These are phyloP conservation scores for Amanita brunnescens DNA, from an alignment of 768 basidiomycete species.

Conservation along the genomic window DNA sequence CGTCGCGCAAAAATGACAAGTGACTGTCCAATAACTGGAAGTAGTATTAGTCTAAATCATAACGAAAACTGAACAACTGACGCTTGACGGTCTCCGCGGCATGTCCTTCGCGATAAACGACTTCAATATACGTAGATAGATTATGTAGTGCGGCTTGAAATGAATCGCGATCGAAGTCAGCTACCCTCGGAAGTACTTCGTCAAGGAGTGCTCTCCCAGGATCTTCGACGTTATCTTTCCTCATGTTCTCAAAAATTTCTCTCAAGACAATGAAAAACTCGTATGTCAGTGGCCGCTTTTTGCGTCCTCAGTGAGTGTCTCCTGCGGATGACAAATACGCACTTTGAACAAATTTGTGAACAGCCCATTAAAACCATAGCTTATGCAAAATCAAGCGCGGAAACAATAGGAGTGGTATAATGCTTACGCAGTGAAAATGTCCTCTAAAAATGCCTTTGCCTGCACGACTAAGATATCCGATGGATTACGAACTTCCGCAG, in stretches of 20 bases:
- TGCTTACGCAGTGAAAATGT: slow-evolving; percentile 37
- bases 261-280: slow-evolving; percentile 48
- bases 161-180: slow-evolving; percentile 40
- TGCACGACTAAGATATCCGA: slow-evolving; percentile 55
- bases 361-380: slow-evolving; percentile 51
- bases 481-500: slow-evolving; percentile 35
- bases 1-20: slow-evolving; percentile 47
- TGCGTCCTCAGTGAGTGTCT: slow-evolving; percentile 1
- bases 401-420: neutral
- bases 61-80: slow-evolving; percentile 20
- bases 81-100: slow-evolving; percentile 46
- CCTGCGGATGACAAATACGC: slow-evolving; percentile 7
- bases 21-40: slow-evolving; percentile 48
- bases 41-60: slow-evolving; percentile 3
- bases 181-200: slow-evolving; percentile 39
- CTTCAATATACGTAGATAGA: slow-evolving; percentile 46
- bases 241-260: slow-evolving; percentile 32
- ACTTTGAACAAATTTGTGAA: slow-evolving; percentile 54
- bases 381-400: slow-evolving; percentile 16
- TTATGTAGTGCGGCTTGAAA: slow-evolving; percentile 52
- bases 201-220: slow-evolving; percentile 47
- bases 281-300: slow-evolving; percentile 36
- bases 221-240: slow-evolving; percentile 22
- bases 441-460: slow-evolving; percentile 45
- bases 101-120: slow-evolving; percentile 47